phyloP scores from a whole-genome alignment of 768 basidiomycete species.

The Hirschioporus abietinus region DNA sequence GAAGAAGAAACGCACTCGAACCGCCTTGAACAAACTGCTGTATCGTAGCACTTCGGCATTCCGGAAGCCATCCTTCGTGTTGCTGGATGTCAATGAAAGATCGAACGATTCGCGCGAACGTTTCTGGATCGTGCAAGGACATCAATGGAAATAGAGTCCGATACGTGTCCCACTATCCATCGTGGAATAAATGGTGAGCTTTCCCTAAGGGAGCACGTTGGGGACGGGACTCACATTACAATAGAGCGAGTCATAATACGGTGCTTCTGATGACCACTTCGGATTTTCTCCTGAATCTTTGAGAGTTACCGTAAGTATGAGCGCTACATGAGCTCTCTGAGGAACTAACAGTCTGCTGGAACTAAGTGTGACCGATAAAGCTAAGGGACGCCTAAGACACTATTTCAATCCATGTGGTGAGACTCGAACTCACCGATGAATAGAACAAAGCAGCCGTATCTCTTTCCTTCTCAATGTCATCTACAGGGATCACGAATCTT shows the following conservation, averaged over 20 bases:
- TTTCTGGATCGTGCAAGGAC: slow-evolving; percentile 59
- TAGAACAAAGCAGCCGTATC: slow-evolving; percentile 10
- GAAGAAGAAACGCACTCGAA: slow-evolving; percentile 1
- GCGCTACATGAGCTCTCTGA: background rate
- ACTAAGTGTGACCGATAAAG: slow-evolving; percentile 11
- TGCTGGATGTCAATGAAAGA: slow-evolving; percentile 68
- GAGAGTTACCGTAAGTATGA: background rate
- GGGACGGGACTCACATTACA: slow-evolving; percentile 5
- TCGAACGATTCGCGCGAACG: slow-evolving; percentile 67
- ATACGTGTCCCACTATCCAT: slow-evolving; percentile 30
- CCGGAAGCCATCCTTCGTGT: slow-evolving; percentile 73
- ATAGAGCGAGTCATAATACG: slow-evolving; percentile 12
- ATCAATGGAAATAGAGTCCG: slow-evolving; percentile 66
- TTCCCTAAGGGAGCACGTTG: background rate
- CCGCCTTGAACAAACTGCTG: slow-evolving; percentile 72
- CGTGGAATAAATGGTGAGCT: background rate
- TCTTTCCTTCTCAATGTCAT: slow-evolving; percentile 4
- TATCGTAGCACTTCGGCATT: slow-evolving; percentile 62
- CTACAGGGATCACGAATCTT: slow-evolving; percentile 7
- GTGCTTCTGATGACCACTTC: slow-evolving; percentile 6
- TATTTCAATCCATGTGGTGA: background rate
- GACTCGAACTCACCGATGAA: slow-evolving; percentile 6
- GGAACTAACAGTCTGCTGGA: slow-evolving; percentile 8
- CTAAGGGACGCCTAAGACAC: background rate
- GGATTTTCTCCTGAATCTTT: slow-evolving; percentile 8